Evolutionary conservation across 495 filamentous ascomycete species (phyloP).

Genomic region (Viridothelium virens): DNA sequence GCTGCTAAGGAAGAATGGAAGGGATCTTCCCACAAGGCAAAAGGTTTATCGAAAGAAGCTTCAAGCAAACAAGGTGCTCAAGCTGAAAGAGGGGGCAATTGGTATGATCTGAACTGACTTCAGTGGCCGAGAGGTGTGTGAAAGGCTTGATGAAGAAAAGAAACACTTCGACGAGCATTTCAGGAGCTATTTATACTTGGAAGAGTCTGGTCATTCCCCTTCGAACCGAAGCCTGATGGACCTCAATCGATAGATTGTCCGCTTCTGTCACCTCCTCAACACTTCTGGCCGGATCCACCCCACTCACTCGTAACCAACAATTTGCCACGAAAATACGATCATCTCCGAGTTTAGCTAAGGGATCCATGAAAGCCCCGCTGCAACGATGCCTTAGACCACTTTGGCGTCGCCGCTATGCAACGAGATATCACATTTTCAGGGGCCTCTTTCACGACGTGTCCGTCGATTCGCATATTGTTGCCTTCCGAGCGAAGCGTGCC

Average conservation of each 20-base stretch:
- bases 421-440: constrained; percentile 9
- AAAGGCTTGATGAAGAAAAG: constrained; percentile 16
- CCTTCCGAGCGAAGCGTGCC: constrained; percentile 13
- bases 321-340: constrained; percentile 9
- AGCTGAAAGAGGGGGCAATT: background rate
- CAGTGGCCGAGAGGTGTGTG: background rate
- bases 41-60: background rate
- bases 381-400: constrained; percentile 14
- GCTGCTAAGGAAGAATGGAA: background rate
- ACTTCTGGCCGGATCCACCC: background rate
- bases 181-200: constrained; percentile 10
- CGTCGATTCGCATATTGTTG: constrained; percentile 10
- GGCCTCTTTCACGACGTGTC: background rate
- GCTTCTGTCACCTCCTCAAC: background rate
- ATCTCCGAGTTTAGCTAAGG: constrained; percentile 12
- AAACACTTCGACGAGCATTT: constrained; percentile 14
- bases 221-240: background rate
- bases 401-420: constrained; percentile 11
- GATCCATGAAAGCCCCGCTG: constrained; percentile 12
- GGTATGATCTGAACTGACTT: background rate
- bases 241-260: background rate
- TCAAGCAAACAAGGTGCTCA: background rate
- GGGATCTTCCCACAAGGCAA: background rate
- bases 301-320: constrained; percentile 3
- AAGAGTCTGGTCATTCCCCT: background rate